These are phyloP conservation scores for Tricholoma matsutake DNA, from an alignment of 768 basidiomycete species.

Conservation along the genomic window DNA sequence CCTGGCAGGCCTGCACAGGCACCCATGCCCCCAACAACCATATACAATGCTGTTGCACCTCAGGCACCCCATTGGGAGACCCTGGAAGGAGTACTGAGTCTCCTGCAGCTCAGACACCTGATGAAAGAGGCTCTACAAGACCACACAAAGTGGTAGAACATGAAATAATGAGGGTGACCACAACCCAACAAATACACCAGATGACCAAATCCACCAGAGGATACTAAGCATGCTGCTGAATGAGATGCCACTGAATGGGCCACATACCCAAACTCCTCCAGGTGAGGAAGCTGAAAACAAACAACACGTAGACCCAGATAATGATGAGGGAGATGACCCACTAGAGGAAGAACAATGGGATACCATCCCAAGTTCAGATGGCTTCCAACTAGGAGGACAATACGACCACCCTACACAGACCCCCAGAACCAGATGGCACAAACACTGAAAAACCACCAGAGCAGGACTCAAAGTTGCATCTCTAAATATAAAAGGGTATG, in stretches of 20 bases:
- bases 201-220: not conserved
- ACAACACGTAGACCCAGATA: not conserved
- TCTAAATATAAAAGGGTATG: slow-evolving; percentile 24
- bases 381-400: not conserved
- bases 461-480: slow-evolving; percentile 14
- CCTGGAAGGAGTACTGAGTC: not conserved
- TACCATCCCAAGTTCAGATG: not conserved
- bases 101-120: not conserved
- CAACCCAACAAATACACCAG: not conserved
- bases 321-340: not conserved
- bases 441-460: slow-evolving; percentile 1
- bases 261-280: not conserved
- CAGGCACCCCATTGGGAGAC: not conserved
- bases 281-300: not conserved
- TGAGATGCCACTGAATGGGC: not conserved
- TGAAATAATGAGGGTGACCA: not conserved
- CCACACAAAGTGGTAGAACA: not conserved
- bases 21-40: not conserved
- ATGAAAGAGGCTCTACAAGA: not conserved
- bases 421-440: not conserved
- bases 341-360: not conserved
- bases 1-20: not conserved
- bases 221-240: not conserved
- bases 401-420: not conserved
- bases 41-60: not conserved